These are phyloP conservation scores for Fraxinus ornus DNA, from an alignment of 305 asterid genomes.

Conservation along the genomic window DNA sequence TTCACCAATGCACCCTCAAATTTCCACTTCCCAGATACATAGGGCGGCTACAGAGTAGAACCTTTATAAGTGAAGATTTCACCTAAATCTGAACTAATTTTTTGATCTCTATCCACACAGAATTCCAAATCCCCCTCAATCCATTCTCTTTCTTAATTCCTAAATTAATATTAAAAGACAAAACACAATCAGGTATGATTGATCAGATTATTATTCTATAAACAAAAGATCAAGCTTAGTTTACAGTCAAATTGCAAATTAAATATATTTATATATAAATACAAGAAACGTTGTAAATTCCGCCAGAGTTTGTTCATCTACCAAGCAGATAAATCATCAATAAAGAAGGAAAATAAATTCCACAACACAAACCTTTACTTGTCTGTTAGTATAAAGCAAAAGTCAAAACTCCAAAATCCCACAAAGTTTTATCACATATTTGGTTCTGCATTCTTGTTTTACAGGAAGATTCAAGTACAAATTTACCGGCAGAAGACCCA, in stretches of 20 bases:
- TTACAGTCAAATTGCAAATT: not conserved
- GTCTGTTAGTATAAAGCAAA: conserved; percentile 33
- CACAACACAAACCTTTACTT: conserved; percentile 44
- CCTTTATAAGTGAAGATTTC: conserved; percentile 43
- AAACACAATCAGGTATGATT: conserved; percentile 21
- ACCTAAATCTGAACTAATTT: conserved; percentile 61
- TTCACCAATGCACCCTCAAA: conserved; percentile 20
- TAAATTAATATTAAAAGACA: conserved; percentile 26
- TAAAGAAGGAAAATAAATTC: not conserved
- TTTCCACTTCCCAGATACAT: conserved; percentile 24
- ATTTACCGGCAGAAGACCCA: not conserved
- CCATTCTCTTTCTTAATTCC: conserved; percentile 5
- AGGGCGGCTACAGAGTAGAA: conserved; percentile 31
- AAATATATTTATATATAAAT: conserved; percentile 10
- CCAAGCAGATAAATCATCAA: conserved; percentile 45
- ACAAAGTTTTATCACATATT: not conserved
- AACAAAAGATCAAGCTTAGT: not conserved
- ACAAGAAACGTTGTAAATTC: conserved; percentile 44
- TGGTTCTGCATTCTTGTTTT: not conserved
- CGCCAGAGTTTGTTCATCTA: conserved; percentile 79
- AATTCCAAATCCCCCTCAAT: conserved; percentile 28
- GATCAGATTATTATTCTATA: conserved; percentile 3
- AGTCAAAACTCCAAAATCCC: conserved; percentile 33
- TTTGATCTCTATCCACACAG: conserved; percentile 25
- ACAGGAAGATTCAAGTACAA: not conserved